Evolutionary conservation across 805 yeast genomes (phyloP), one percentile per base, ranked within the genome.

Genomic region (Suhomyces vadensis): DNA sequence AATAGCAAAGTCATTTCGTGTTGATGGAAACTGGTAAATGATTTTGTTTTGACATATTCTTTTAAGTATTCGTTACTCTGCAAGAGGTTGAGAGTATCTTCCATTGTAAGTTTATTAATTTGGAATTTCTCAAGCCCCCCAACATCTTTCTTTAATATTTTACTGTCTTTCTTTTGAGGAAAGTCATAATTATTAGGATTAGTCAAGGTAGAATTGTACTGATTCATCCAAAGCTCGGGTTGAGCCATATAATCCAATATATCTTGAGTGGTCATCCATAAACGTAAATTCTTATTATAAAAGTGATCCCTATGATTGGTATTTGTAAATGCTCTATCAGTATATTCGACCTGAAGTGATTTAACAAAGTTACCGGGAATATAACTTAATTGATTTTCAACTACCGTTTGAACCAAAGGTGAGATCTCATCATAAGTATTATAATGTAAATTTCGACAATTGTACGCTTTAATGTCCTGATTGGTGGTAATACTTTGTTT

Each of bases 391-490:
- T 64, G 49, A 47, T 46, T 45, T 31, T 50, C 54, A 33, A 49
- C 37, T 3, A 46, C 42, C 3, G 60, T 46, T 24, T 47, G 41
- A 9, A 39, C 46, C 19, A 57, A 44, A 3, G 62, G 62, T 8
- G 55, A 42, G 11, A 57, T 39, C 41, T 58, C 61, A 9, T 52
- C 44, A 29, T 60, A 54, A 17, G 54, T 41, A 16, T 55, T 46
- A 42, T 63, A 67, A 48, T 67, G 73, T 36, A 54, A 53, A 50
- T 68, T 64, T 11, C 72, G 54, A 52, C 73, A 68, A 46, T 67
- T 66, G 49, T 73, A 79, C 6, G 75, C 40, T 31, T 61, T 52
- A 16, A 52, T 42, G 13, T 21, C 31, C 25, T 29, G 38, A 40
- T 52, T 55, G 11, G 36, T 24, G 10, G 22, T 43, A 26, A 31